Percentiles rank a stretch among this genome's conserved stretches.
Conservation (phyloP, 192 early-diverging fungal species). For the Pilobolus umbonatus region DNA sequence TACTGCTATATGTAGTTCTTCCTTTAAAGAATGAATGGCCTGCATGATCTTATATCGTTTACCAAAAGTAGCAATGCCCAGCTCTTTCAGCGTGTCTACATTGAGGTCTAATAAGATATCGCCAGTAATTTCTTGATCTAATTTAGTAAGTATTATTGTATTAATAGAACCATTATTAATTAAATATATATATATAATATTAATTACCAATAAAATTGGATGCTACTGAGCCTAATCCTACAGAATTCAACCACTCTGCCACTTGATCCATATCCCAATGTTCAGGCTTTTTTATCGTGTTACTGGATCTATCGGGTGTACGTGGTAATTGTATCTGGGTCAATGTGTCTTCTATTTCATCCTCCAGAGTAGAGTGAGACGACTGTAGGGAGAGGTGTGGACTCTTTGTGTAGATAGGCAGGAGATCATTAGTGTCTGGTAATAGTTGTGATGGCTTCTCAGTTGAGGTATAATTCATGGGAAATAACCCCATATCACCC, state of each 20-base stretch:
- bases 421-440: not conserved
- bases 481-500: constrained; percentile 67
- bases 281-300: constrained; percentile 39
- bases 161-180: not conserved
- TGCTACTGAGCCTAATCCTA: constrained; percentile 43
- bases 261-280: constrained; percentile 56
- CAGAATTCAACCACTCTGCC: constrained; percentile 48
- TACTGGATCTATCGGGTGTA: too few relatives aligned
- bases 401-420: too few relatives aligned
- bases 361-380: constrained; percentile 11
- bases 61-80: constrained; percentile 59
- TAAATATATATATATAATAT: not conserved
- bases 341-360: constrained; percentile 9
- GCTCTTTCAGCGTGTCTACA: constrained; percentile 59
- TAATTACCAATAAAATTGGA: constrained; percentile 48
- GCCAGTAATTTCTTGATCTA: constrained; percentile 66
- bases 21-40: constrained; percentile 49
- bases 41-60: constrained; percentile 66
- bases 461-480: constrained; percentile 57
- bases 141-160: not conserved
- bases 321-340: constrained; percentile 13
- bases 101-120: constrained; percentile 57
- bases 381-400: constrained; percentile 10
- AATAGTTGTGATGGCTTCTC: not conserved
- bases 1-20: constrained; percentile 39